phyloP scores from a whole-genome alignment of 2,329 filamentous ascomycete genomes.

The Achaetomium macrosporum region DNA sequence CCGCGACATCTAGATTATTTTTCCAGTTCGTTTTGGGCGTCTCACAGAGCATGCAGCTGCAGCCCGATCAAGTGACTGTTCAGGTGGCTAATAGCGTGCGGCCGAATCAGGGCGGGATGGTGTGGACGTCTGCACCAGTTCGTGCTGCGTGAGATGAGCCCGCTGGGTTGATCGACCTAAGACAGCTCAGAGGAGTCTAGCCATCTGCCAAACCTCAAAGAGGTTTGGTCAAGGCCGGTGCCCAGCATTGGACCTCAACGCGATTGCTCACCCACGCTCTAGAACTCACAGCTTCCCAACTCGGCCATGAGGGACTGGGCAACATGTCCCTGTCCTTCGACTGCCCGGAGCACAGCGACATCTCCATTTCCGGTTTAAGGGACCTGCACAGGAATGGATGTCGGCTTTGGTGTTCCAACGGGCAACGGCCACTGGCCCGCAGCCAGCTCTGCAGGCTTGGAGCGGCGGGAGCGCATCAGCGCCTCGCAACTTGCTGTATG shows the following conservation, averaged over 20 bases:
- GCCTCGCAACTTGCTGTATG: slow-evolving; percentile 22
- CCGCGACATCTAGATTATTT: background rate
- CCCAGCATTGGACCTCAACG: too few species aligned
- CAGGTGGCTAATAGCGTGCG: slow-evolving; percentile 21
- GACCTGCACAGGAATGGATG: slow-evolving; percentile 1
- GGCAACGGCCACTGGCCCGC: background rate
- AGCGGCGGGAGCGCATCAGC: slow-evolving; percentile 15
- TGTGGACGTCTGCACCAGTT: slow-evolving; percentile 13
- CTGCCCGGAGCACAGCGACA: too few species aligned
- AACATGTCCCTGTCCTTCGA: too few species aligned
- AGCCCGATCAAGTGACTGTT: slow-evolving; percentile 25
- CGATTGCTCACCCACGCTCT: background rate
- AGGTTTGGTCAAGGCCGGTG: too few species aligned
- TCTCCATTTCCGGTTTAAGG: too few species aligned
- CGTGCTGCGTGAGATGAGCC: background rate
- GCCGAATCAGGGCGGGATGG: slow-evolving; percentile 18
- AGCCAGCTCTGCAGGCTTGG: slow-evolving; percentile 7
- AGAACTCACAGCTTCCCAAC: too few species aligned
- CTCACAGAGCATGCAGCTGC: slow-evolving; percentile 24
- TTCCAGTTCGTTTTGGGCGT: slow-evolving; percentile 14
- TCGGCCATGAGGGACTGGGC: too few species aligned
- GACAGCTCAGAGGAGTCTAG: background rate
- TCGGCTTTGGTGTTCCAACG: slow-evolving; percentile 10
- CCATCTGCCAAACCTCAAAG: too few species aligned
- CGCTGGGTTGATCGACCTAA: background rate